These are phyloP conservation scores for Zygotorulaspora florentina DNA, from an alignment of 805 yeast species.

Conservation along the genomic window DNA sequence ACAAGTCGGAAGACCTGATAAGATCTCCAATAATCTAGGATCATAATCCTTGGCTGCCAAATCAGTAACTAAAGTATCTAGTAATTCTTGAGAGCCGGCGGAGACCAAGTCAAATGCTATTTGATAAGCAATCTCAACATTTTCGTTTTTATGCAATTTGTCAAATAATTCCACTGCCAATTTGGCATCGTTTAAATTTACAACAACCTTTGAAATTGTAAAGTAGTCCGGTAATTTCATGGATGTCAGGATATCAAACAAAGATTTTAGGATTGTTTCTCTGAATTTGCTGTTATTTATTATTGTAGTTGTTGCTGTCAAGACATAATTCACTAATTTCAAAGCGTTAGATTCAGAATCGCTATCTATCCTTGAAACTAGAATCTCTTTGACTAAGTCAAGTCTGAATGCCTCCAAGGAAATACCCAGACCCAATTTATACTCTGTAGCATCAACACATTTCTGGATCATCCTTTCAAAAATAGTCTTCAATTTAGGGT, in stretches of 20 bases:
- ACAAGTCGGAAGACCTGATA: conserved; percentile 91
- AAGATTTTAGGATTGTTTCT: conserved; percentile 53
- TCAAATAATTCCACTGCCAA: conserved; percentile 68
- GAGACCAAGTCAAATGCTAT: conserved; percentile 92
- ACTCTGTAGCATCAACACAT: conserved; percentile 68
- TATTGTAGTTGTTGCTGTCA: conserved; percentile 67
- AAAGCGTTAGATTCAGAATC: conserved; percentile 52
- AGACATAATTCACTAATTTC: conserved; percentile 63
- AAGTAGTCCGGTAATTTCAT: conserved; percentile 73
- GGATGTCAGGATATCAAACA: conserved; percentile 56
- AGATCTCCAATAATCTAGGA: conserved; percentile 57
- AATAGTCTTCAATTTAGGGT: conserved; percentile 58
- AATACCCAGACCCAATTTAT: conserved; percentile 81
- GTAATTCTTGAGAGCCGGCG: conserved; percentile 85
- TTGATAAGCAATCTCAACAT: conserved; percentile 72
- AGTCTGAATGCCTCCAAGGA: conserved; percentile 83
- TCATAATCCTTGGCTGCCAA: conserved; percentile 33
- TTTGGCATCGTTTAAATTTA: conserved; percentile 74
- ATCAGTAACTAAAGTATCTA: conserved; percentile 51
- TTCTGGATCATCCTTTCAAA: conserved; percentile 84
- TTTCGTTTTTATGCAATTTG: conserved; percentile 41
- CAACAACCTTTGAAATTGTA: conserved; percentile 77
- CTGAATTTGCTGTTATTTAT: conserved; percentile 65
- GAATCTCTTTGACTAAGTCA: conserved; percentile 66
- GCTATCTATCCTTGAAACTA: conserved; percentile 38